A percentile compares a stretch with the other conserved stretches of the same genome.
Conservation (phyloP, 2,329 filamentous ascomycete genomes). For the Botrytis porri region DNA sequence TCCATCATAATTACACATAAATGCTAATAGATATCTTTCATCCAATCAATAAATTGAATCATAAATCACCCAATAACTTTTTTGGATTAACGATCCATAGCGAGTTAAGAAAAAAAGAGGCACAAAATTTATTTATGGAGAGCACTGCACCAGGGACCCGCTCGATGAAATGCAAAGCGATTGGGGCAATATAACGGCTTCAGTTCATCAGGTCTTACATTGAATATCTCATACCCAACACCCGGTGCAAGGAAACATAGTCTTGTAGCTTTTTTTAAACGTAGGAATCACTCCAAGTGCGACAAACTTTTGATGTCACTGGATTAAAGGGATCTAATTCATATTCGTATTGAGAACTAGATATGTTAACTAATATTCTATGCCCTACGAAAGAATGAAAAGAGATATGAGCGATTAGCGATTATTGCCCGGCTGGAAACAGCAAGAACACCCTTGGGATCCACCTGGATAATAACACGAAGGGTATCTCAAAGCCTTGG, state of each 20-base stretch:
- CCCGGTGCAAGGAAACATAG: not conserved
- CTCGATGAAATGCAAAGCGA: not conserved
- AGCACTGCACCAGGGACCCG: too few species aligned
- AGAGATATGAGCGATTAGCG: not conserved
- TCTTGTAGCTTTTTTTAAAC: accelerated
- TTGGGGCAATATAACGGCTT: not conserved
- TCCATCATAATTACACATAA: too few species aligned
- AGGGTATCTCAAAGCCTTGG: not conserved
- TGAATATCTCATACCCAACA: accelerated
- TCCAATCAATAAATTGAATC: too few species aligned
- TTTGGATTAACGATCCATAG: too few species aligned
- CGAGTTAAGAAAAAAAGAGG: too few species aligned
- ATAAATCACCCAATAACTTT: too few species aligned
- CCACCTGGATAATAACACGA: not conserved
- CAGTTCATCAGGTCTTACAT: accelerated
- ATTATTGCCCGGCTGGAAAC: not conserved
- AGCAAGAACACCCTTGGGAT: not conserved
- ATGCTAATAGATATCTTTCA: too few species aligned
- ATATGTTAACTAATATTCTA: not conserved
- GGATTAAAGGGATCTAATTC: not conserved
- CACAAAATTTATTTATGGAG: too few species aligned
- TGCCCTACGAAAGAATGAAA: not conserved
- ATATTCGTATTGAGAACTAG: not conserved
- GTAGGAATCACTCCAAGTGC: not conserved
- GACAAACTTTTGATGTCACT: not conserved